Conservation (phyloP, 225 moss, liverwort and hornwort species). For the Pseudoscleropodium purum region DNA sequence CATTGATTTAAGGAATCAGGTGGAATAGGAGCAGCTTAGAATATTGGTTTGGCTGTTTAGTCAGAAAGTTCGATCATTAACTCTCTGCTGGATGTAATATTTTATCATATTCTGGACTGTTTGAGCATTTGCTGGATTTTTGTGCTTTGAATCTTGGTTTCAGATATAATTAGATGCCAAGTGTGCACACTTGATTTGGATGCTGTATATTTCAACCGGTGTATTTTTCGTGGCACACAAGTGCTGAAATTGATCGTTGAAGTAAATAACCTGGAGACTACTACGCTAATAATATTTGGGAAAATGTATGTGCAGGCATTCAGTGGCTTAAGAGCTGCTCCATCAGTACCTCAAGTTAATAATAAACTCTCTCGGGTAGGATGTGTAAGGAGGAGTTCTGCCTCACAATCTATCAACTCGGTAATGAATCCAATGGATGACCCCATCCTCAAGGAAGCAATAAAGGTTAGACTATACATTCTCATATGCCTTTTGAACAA, state of each 20-base stretch:
- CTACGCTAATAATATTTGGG: not conserved
- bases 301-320: constrained; percentile 25
- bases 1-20: not conserved
- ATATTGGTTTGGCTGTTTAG: not conserved
- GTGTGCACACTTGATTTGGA: not conserved
- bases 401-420: constrained; percentile 12
- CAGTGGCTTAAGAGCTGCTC: constrained; percentile 30
- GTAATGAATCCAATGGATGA: constrained; percentile 42
- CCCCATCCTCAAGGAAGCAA: constrained; percentile 45
- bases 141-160: not conserved
- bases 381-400: constrained; percentile 10
- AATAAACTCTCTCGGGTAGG: not conserved
- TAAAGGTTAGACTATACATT: constrained; percentile 20
- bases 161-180: not conserved
- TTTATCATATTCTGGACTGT: not conserved
- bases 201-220: not conserved
- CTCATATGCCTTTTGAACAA: not conserved
- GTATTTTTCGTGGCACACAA: not conserved
- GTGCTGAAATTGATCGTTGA: not conserved
- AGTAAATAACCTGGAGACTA: not conserved
- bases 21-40: not conserved
- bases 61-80: not conserved
- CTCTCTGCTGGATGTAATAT: not conserved
- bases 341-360: constrained; percentile 14
- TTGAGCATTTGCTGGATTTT: not conserved